Conservation (phyloP, 2,329 filamentous ascomycete species). For the Helotiales sp. region DNA sequence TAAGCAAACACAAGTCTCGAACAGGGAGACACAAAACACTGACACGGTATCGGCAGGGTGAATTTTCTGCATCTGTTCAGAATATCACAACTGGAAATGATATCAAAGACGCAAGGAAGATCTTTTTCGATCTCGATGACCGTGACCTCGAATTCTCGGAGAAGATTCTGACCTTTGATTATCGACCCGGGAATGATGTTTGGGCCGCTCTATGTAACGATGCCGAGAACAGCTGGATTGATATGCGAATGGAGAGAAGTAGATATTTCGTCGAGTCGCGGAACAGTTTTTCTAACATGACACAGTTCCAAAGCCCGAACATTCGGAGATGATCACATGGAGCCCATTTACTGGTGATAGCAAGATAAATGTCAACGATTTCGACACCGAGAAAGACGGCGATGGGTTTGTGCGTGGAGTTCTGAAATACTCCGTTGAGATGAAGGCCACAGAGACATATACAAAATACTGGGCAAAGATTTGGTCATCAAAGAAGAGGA, state of each 20-base stretch:
- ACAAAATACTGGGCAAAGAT: constrained; percentile 8
- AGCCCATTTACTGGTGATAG: background rate
- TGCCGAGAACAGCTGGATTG: background rate
- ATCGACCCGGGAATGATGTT: constrained; percentile 1
- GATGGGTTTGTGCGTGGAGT: background rate
- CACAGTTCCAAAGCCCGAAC: constrained; percentile 2
- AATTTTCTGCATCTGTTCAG: background rate
- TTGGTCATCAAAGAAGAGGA: constrained; percentile 6
- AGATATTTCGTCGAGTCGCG: background rate
- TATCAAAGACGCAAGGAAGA: background rate
- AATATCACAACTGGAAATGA: background rate
- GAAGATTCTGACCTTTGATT: constrained; percentile 11
- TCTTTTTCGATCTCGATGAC: background rate
- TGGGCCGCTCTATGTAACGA: background rate
- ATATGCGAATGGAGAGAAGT: background rate
- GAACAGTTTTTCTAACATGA: background rate
- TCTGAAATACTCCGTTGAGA: constrained; percentile 3
- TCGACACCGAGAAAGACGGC: background rate
- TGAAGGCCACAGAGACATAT: background rate
- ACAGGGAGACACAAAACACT: background rate
- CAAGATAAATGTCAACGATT: background rate
- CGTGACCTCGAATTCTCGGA: background rate
- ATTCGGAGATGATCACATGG: constrained; percentile 4
- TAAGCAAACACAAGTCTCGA: background rate
- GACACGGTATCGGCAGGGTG: background rate